Base-by-base conservation (phyloP, 2,329 filamentous ascomycete genomes). In the Penicillium palitans region DNA sequence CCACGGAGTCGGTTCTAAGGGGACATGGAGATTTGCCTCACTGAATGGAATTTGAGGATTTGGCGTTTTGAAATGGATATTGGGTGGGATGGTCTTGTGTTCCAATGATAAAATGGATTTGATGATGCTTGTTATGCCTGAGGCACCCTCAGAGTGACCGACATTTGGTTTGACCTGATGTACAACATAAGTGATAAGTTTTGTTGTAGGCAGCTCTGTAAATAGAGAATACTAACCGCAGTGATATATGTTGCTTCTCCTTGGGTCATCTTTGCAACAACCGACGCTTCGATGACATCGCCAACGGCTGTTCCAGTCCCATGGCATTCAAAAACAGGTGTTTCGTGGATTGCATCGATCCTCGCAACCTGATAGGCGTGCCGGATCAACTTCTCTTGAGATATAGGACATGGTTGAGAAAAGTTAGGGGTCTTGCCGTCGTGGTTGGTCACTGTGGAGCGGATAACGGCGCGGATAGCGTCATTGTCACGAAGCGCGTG, bases 401-500 rank as follows among this genome's bases (percentile, higher is more conserved):
- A 60, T 44, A 52, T 50, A 5, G 61, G 46, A 29, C 59, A 58
- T 6, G 63, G 64, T 1, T 58, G 59, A 4, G 64, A 60, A 6
- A 70, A 64, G n/a, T 52, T 62, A 1, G 59, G 57, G 0, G 68
- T 66, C 33, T 58, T 66, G 3, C 74, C 74, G 47, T 74, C 72
- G 8, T 52, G 59, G 42, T 74, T 75, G 1, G 61, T 58, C 1
- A 62, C 61, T 1, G 70, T 72, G 5, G 62, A 61, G n/a, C 73
- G 63, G 25, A 78, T 72, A 12, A 78, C 63, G 0, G 69, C 73
- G 6, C 73, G 62, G 13, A 78, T 66, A 12, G 59, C 42, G 25
- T 68, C 59, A 15, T 77, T 76, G 27, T 83, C 80, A 9, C 71
- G 72, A 10, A 80, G 46, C 2, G 83, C 83, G 46, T 78, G 70